phyloP scores from a whole-genome alignment of 106 monocot species.

The Platanthera zijinensis region DNA sequence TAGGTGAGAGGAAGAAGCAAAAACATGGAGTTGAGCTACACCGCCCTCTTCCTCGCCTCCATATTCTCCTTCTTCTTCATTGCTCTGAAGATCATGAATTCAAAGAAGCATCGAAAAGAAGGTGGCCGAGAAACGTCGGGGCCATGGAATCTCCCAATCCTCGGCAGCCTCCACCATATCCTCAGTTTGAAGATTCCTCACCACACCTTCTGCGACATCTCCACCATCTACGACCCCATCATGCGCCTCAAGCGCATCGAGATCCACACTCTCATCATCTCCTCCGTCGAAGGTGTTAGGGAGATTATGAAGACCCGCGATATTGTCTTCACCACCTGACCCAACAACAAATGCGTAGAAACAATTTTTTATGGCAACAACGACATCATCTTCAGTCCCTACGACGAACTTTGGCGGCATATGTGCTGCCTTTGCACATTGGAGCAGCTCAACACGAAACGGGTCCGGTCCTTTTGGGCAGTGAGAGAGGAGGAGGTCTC shows the following conservation, averaged over 20 bases:
- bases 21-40: too few relatives aligned
- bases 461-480: background rate
- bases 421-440: background rate
- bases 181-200: background rate
- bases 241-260: slow-evolving; percentile 16
- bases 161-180: slow-evolving; percentile 15
- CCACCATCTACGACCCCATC: slow-evolving; percentile 9
- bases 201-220: background rate
- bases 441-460: background rate
- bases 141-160: slow-evolving; percentile 7
- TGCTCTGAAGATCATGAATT: too few relatives aligned
- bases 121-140: background rate
- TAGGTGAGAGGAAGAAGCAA: too few relatives aligned
- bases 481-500: background rate
- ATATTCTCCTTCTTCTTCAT: too few relatives aligned
- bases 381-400: background rate
- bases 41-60: too few relatives aligned
- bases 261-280: slow-evolving; percentile 10
- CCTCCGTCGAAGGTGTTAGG: background rate
- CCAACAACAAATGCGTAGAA: background rate
- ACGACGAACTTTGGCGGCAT: background rate
- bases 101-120: too few relatives aligned
- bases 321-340: background rate
- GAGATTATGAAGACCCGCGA: slow-evolving; percentile 18
- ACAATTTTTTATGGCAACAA: background rate